Evolutionary conservation across 257 asterid species (phyloP), one percentile per base, ranked within the genome.

Genomic region (Solanum sejunctum): DNA sequence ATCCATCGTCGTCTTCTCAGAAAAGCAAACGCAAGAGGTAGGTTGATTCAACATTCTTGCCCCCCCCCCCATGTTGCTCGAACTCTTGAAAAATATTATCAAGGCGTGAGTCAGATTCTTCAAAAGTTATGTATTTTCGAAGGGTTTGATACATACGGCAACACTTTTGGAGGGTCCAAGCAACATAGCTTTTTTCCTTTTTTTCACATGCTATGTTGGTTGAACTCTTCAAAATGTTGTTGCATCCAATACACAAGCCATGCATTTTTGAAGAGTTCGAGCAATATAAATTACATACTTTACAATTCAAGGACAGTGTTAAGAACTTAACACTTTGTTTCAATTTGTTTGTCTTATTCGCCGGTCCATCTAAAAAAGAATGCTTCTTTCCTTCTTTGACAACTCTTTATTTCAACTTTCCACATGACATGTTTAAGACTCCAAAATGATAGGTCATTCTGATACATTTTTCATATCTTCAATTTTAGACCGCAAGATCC

Each of bases 1-100:
- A 94, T 79, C 92, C 97, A 81, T 94, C 99, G 0, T 88, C 98
- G 0, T 94, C 99, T 82, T 87, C 98, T 61, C 97, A 90, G 84
- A 95, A 95, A 82, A 95, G 95, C 97, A 95, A 95, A 85, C 91
- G 99, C 85, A 95, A 93, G 92, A 94, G 93, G 99, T 94, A 89
- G 57, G 70, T 13, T 17, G 5, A 39, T 49, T 32, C 32, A 61
- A 10, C 81, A 58, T 78, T 61, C 83, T 2, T 28, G 0, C 32
- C 32, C 32, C 12, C 11, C 36, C 8, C 21, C 12, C 49, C 49
- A 23, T 1, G 41, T 67, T 32, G 49, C 4, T 67, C 15, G 3
- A 28, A 36, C 51, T 69, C 52, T 39, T 69, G 52, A 69, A 69
- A 69, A 69, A 41, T 67, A 67, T 39, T 32, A 13, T 32, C 13